A percentile compares a stretch with the other conserved stretches of the same genome.
phyloP scores from a whole-genome alignment of 768 basidiomycete genomes.

The Suillus sp. region DNA sequence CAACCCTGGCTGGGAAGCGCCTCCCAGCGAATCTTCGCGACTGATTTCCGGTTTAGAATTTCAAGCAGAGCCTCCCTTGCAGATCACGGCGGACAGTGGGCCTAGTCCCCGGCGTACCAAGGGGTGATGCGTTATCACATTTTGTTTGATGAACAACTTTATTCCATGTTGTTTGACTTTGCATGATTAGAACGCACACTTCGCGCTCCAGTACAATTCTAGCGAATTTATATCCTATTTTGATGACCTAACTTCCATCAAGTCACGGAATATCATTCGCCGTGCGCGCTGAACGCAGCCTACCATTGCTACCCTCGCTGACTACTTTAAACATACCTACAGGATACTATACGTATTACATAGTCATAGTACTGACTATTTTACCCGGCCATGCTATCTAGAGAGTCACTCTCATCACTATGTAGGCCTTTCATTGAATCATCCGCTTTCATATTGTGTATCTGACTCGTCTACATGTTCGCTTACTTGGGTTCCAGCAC shows the following conservation, averaged over 20 bases:
- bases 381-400: background rate
- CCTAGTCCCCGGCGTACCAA: background rate
- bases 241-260: background rate
- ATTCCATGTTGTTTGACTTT: background rate
- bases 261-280: background rate
- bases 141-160: background rate
- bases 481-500: background rate
- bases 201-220: background rate
- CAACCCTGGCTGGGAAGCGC: conserved; percentile 9
- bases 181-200: background rate
- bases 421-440: background rate
- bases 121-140: background rate
- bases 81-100: background rate
- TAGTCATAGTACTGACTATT: background rate
- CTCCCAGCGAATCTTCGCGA: background rate
- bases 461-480: background rate
- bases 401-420: background rate
- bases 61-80: background rate
- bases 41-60: background rate
- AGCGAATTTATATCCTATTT: background rate
- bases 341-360: background rate
- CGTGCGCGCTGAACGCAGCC: background rate
- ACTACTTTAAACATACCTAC: background rate
- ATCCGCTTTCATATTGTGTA: background rate
- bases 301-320: too few relatives aligned